Evolutionary conservation across 495 filamentous ascomycete genomes (phyloP), one percentile per base, ranked within the genome.

Genomic region (Hypoxylon perforatum): DNA sequence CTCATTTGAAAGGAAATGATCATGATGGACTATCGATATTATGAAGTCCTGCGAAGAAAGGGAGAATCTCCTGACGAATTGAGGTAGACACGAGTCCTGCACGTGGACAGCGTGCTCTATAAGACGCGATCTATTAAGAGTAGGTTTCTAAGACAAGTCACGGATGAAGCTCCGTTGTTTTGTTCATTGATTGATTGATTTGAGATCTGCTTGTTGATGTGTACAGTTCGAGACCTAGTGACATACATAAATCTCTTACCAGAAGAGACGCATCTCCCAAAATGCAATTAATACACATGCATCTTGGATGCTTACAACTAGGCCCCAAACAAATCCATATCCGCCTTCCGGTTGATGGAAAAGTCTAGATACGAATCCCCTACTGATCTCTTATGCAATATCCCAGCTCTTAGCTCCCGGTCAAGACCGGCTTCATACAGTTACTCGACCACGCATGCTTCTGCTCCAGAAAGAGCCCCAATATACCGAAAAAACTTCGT

Each of bases 401-500:
- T 28, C 25, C 7, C 25, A 7, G 25, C 25, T 28, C 25, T 28
- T 7, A 7, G 25, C 25, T 28, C 25, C 25, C 25, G 25, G 25
- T 28, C 25, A 7, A 28, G 3, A 28, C 25, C 25, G 7, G 25
- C 25, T 28, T 7, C 25, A 7, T 7, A 28, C 7, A 28, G 7
- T 7, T 28, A 3, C 59, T 67, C 23, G 51, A 36, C 35, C 38
- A 63, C 41, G 59, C 47, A 18, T 62, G 58, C 33, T 62, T 62
- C 30, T 61, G 59, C 56, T 59, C 42, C 57, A 49, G 39, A 50
- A 66, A 64, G 49, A 63, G 63, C 46, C 47, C 44, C 53, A 69
- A 68, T 69, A 49, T 63, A 67, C 51, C 36, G 53, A 61, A 74
- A 44, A 63, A 69, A 62, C 14, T 38, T 38, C 35, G 65, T 69